Percentiles rank a stretch among this genome's conserved stretches.
Evolutionary conservation across 345 rosid genomes (phyloP).

Genomic region (Hibiscus syriacus): DNA sequence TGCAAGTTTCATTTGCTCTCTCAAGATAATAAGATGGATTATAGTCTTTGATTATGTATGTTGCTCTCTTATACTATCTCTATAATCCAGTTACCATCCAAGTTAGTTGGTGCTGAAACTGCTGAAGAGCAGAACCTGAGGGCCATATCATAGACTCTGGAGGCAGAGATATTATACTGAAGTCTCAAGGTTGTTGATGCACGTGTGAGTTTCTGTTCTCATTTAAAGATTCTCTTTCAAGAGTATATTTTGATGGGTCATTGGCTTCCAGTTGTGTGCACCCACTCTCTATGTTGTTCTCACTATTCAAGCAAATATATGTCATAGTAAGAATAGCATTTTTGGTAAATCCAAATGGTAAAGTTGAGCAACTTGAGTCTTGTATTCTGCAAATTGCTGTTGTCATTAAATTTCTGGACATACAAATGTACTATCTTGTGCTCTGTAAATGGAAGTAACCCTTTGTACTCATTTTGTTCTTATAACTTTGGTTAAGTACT

Average conservation of each 20-base stretch:
- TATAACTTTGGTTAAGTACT: neutral
- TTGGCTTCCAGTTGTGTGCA: neutral
- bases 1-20: neutral
- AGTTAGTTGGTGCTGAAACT: slow-evolving; percentile 9
- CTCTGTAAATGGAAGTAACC: neutral
- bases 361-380: slow-evolving; percentile 3
- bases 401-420: neutral
- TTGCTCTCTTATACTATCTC: neutral
- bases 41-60: neutral
- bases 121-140: slow-evolving; percentile 14
- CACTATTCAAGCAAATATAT: neutral
- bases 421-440: neutral
- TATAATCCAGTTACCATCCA: slow-evolving; percentile 12
- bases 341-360: slow-evolving; percentile 9
- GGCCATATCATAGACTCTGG: slow-evolving; percentile 19
- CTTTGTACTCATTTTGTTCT: neutral
- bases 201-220: slow-evolving; percentile 4
- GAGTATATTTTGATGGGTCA: slow-evolving; percentile 1
- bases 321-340: slow-evolving; percentile 9
- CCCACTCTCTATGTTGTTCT: slow-evolving; percentile 12
- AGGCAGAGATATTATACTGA: slow-evolving; percentile 6
- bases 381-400: neutral
- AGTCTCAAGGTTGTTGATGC: neutral
- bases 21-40: neutral
- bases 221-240: neutral